Percentiles rank a stretch among this genome's conserved stretches.
phyloP scores from a whole-genome alignment of 495 filamentous ascomycete species.

The Penicillium arizonense region DNA sequence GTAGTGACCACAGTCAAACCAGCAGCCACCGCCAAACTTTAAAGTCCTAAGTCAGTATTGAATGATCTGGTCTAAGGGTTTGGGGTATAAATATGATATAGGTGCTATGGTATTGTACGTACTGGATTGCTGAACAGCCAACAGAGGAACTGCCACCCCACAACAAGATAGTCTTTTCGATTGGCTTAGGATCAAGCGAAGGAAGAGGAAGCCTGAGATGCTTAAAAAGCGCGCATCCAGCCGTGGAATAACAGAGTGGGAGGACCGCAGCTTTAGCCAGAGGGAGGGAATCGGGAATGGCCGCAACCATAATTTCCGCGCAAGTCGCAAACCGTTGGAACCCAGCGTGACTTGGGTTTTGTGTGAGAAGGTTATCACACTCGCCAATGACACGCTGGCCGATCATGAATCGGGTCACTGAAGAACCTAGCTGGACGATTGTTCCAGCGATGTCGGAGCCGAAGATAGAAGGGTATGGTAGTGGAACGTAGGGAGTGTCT shows the following conservation, averaged over 20 bases:
- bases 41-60: no score
- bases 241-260: slow-evolving; percentile 47
- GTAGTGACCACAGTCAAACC: no score
- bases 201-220: slow-evolving; percentile 30
- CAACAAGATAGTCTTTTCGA: slow-evolving; percentile 28
- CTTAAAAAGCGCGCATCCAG: slow-evolving; percentile 43
- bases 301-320: slow-evolving; percentile 17
- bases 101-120: no score
- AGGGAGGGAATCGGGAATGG: slow-evolving; percentile 39
- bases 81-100: no score
- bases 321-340: slow-evolving; percentile 32
- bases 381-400: slow-evolving; percentile 43
- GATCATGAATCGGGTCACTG: slow-evolving; percentile 31
- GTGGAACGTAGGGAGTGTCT: neutral
- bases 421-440: slow-evolving; percentile 33
- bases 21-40: no score
- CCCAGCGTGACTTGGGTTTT: slow-evolving; percentile 21
- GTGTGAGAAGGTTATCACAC: slow-evolving; percentile 14
- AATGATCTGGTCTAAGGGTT: no score
- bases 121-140: slow-evolving; percentile 34
- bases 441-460: slow-evolving; percentile 44
- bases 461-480: slow-evolving; percentile 20
- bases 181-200: slow-evolving; percentile 13
- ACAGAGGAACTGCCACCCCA: slow-evolving; percentile 36
- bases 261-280: slow-evolving; percentile 45